Percentiles rank a stretch among this genome's conserved stretches.
Evolutionary conservation across 208 protist genomes (phyloP).

Genomic region (Leishmania tarentolae): DNA sequence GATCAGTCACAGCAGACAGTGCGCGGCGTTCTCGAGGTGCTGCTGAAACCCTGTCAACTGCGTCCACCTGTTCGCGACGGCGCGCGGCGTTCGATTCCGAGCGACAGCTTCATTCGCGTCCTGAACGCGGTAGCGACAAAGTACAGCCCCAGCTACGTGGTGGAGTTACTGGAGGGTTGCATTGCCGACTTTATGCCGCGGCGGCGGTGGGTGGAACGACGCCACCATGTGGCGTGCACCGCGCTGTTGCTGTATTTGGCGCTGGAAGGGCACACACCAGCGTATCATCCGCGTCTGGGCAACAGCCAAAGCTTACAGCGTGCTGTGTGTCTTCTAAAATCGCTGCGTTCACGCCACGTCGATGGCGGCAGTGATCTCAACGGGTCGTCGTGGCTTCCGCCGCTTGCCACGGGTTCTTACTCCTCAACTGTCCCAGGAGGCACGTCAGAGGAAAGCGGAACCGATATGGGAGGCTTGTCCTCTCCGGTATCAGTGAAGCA

Average conservation of each 20-base stretch:
- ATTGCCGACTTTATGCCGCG: constrained; percentile 65
- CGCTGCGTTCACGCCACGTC: constrained; percentile 11
- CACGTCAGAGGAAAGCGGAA: constrained; percentile 57
- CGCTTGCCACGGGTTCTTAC: constrained; percentile 12
- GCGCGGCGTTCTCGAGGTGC: constrained; percentile 71
- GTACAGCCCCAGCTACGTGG: constrained; percentile 46
- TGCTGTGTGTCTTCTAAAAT: constrained; percentile 32
- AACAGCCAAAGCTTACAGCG: constrained; percentile 46
- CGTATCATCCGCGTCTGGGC: constrained; percentile 35
- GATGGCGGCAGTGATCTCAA: not conserved
- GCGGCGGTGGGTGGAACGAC: constrained; percentile 59
- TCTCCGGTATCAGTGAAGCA: constrained; percentile 4
- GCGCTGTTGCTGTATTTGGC: constrained; percentile 76
- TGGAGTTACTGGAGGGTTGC: constrained; percentile 65
- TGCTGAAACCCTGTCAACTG: constrained; percentile 70
- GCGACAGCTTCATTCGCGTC: constrained; percentile 73
- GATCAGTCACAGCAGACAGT: constrained; percentile 67
- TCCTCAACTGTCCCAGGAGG: constrained; percentile 6
- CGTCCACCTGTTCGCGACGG: constrained; percentile 64
- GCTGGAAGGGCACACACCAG: constrained; percentile 67
- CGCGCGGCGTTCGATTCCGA: constrained; percentile 50
- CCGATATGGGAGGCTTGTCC: constrained; percentile 17
- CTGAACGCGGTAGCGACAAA: constrained; percentile 63
- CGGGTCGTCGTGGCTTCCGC: constrained; percentile 12
- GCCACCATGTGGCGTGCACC: constrained; percentile 72